Conservation (phyloP, 1,284 basidiomycete species). For the Fomitopsis betulina region DNA sequence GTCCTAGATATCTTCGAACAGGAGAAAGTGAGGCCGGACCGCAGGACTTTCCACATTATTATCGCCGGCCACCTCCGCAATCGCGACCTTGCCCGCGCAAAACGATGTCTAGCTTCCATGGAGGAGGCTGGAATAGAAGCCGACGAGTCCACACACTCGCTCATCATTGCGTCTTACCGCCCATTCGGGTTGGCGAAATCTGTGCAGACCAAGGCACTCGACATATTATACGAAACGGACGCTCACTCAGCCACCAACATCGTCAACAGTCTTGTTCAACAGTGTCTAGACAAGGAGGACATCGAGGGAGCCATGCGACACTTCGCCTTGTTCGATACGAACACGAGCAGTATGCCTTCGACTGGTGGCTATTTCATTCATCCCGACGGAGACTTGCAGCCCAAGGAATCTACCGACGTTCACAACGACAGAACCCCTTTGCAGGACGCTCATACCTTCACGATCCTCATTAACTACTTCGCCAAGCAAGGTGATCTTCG, state of each 20-base stretch:
- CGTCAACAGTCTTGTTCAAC: slow-evolving; percentile 60
- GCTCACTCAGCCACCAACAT: slow-evolving; percentile 40
- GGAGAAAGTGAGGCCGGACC: slow-evolving; percentile 42
- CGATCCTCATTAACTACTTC: slow-evolving; percentile 57
- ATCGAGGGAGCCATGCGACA: slow-evolving; percentile 38
- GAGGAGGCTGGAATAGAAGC: slow-evolving; percentile 45
- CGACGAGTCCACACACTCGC: slow-evolving; percentile 53
- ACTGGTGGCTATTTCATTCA: slow-evolving; percentile 30
- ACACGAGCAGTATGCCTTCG: slow-evolving; percentile 21
- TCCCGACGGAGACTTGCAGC: slow-evolving; percentile 26
- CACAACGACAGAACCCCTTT: neutral
- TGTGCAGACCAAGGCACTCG: slow-evolving; percentile 48
- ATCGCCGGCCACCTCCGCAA: slow-evolving; percentile 66
- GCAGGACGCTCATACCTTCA: slow-evolving; percentile 55
- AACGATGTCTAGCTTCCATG: slow-evolving; percentile 50
- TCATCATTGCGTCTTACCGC: slow-evolving; percentile 55
- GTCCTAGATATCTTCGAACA: slow-evolving; percentile 47
- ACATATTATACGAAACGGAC: slow-evolving; percentile 38
- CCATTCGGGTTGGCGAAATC: slow-evolving; percentile 52
- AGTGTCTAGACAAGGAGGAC: slow-evolving; percentile 55
- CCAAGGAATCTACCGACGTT: neutral
- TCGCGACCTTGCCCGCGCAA: slow-evolving; percentile 52
- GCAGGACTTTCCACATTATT: slow-evolving; percentile 62
- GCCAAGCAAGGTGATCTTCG: slow-evolving; percentile 40
- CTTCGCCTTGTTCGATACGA: slow-evolving; percentile 42